Evolutionary conservation across 441 rosid species (phyloP), one percentile per base, ranked within the genome.

Genomic region (Populus hybrid): DNA sequence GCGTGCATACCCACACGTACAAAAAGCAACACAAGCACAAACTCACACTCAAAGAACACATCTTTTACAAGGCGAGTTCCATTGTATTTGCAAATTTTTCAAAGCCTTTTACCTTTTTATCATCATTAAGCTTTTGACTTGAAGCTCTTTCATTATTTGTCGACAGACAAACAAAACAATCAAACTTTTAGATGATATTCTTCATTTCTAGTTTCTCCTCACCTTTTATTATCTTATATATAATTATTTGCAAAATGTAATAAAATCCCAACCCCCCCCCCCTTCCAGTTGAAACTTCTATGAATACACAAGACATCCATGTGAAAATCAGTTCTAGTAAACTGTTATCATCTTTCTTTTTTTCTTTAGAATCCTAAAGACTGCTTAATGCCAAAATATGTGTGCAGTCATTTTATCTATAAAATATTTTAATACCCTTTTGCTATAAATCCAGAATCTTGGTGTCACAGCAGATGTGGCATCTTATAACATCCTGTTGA

Each of bases 401-500:
- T 42, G 35, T 8, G 70, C 61, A 10, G 38, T 23, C 26, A 2
- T 30, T 21, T 77, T 69, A 66, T 26, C 26, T 32, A 67, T 16
- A 53, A 23, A 34, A 67, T 74, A 66, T 67, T 34, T 35, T 75
- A 57, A 77, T 72, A 66, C 53, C 53, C 75, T 36, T 75, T 32
- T 80, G 78, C 81, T 80, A 38, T 75, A 16, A 71, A 74, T 76
- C 76, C 97, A 94, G 98, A 87, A 88, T 79, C 86, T 89, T 77
- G 90, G 90, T 36, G 81, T 92, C 77, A 77, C 78, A 70, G 92
- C 93, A 38, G 97, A 92, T 81, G 83, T 90, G 90, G 85, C 97
- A 81, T 89, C 99, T 79, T 91, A 95, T 84, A 95, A 94, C 83
- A 87, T 94, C 80, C 94, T 95, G 79, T 83, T 95, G 87, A 95